These are phyloP conservation scores for Diplodia intermedia DNA, from an alignment of 2,329 filamentous ascomycete genomes.

Conservation along the genomic window DNA sequence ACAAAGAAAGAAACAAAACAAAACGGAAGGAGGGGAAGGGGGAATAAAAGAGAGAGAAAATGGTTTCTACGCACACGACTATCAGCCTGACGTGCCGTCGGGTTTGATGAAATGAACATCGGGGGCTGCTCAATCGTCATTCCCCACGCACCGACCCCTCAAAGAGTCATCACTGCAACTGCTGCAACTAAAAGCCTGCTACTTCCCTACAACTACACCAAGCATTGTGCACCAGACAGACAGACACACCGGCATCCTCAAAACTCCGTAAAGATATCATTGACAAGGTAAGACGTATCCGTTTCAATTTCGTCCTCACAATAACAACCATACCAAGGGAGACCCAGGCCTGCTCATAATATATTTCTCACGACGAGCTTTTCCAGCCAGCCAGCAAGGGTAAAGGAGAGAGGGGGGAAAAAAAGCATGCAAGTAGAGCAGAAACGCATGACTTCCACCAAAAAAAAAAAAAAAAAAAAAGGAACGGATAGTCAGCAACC, in stretches of 20 bases:
- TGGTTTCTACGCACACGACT: background rate
- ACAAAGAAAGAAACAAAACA: background rate
- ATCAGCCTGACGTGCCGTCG: background rate
- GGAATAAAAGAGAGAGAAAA: background rate
- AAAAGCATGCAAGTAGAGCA: conserved; percentile 5
- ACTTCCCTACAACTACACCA: background rate
- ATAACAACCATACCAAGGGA: background rate
- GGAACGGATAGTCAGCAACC: conserved; percentile 22
- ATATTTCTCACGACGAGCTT: background rate
- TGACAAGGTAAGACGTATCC: background rate
- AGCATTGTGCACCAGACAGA: background rate
- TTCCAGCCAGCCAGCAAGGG: background rate
- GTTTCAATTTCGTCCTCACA: background rate
- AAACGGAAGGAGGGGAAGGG: too few species aligned
- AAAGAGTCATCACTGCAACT: background rate
- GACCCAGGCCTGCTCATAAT: background rate
- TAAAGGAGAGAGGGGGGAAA: too few species aligned
- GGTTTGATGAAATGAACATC: background rate
- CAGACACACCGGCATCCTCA: background rate
- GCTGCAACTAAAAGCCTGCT: background rate
- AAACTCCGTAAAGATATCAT: background rate
- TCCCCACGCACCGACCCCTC: background rate
- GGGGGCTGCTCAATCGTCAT: background rate
- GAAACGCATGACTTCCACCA: background rate
- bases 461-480: background rate